Percentiles rank a stretch among this genome's conserved stretches.
Evolutionary conservation across 2,329 filamentous ascomycete genomes (phyloP).

Genomic region (Ascochyta rabiei): DNA sequence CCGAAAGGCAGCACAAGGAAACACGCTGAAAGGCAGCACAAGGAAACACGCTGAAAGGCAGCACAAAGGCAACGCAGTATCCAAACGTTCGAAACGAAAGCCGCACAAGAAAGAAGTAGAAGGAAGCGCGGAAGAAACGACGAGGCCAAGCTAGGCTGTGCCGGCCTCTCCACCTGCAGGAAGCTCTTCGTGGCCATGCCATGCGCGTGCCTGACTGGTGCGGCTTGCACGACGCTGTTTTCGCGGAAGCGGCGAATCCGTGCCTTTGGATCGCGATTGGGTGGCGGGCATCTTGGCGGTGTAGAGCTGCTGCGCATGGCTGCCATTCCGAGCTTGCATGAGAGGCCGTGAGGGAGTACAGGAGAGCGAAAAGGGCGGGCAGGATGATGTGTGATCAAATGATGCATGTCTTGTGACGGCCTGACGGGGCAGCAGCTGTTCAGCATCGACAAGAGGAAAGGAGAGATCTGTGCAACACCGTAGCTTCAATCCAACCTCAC

Average conservation of each 20-base stretch:
- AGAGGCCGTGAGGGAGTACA: neutral
- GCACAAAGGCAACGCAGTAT: slow-evolving; percentile 5
- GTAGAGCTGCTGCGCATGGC: slow-evolving; percentile 8
- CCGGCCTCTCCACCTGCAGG: slow-evolving; percentile 14
- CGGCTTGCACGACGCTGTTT: slow-evolving; percentile 6
- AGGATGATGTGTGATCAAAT: neutral
- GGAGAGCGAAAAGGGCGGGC: neutral
- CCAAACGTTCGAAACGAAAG: neutral
- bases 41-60: slow-evolving; percentile 2
- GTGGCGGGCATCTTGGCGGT: slow-evolving; percentile 13
- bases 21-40: slow-evolving; percentile 5
- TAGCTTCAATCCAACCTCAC: neutral
- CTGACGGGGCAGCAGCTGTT: neutral
- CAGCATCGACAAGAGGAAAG: neutral
- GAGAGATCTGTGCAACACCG: neutral
- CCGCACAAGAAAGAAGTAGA: neutral
- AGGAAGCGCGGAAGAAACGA: slow-evolving; percentile 4
- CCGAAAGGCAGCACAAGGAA: slow-evolving; percentile 6
- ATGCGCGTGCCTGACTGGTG: slow-evolving; percentile 15
- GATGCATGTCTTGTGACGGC: slow-evolving; percentile 3
- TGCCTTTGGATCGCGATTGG: slow-evolving; percentile 12
- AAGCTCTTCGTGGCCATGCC: slow-evolving; percentile 11
- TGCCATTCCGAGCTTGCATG: neutral
- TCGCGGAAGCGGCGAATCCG: slow-evolving; percentile 11
- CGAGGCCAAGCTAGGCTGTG: slow-evolving; percentile 11